These are phyloP conservation scores for Pythium biforme DNA, from an alignment of 352 stramenopile species.

Conservation along the genomic window DNA sequence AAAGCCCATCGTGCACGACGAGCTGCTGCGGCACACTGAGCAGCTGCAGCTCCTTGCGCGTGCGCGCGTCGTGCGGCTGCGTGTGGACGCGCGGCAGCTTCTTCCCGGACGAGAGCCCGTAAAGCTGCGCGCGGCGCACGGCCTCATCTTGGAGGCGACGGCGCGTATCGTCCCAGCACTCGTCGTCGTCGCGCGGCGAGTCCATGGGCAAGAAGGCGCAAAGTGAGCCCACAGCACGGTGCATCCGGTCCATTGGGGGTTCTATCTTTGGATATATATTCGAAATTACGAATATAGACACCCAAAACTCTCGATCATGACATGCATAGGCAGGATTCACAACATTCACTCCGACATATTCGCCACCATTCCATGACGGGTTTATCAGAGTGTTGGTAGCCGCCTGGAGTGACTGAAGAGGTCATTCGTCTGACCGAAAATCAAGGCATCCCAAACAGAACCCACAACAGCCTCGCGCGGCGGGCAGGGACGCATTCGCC, in stretches of 20 bases:
- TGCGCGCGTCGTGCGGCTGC: slow-evolving; percentile 35
- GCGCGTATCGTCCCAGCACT: background rate
- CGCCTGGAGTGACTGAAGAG: background rate
- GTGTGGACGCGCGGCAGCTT: slow-evolving; percentile 38
- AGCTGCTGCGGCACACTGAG: slow-evolving; percentile 27
- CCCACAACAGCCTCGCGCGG: background rate
- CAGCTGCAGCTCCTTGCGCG: slow-evolving; percentile 43
- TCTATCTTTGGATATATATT: slow-evolving; percentile 19
- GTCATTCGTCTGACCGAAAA: background rate
- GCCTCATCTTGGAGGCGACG: slow-evolving; percentile 22
- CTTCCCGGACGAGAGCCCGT: slow-evolving; percentile 34
- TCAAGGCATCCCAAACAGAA: too few relatives aligned
- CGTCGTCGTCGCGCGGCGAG: slow-evolving; percentile 9
- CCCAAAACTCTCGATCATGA: background rate
- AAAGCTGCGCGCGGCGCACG: slow-evolving; percentile 41
- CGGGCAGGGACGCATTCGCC: background rate
- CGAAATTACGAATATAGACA: slow-evolving; percentile 2
- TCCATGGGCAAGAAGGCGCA: background rate
- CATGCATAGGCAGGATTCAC: background rate
- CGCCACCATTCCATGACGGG: slow-evolving; percentile 3
- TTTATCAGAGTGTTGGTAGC: background rate
- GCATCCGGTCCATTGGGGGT: too few relatives aligned
- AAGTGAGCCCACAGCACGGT: too few relatives aligned
- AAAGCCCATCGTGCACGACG: slow-evolving; percentile 14
- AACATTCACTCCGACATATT: slow-evolving; percentile 1